A percentile compares a stretch with the other conserved stretches of the same genome.
These are phyloP conservation scores for Pleurotus platypus DNA, from an alignment of 768 basidiomycete species.

Conservation along the genomic window DNA sequence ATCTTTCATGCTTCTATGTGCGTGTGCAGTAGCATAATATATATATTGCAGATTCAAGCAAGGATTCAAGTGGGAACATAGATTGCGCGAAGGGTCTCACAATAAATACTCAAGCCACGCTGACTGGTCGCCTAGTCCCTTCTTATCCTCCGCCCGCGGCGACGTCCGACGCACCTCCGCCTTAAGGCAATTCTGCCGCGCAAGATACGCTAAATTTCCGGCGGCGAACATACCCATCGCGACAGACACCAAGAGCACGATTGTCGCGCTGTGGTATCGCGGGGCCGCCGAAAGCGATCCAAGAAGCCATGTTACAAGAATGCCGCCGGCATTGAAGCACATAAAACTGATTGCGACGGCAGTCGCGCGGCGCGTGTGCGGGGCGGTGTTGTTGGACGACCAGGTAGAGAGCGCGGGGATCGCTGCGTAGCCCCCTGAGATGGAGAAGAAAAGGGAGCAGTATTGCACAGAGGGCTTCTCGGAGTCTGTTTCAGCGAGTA, in stretches of 20 bases:
- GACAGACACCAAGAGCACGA: conserved; percentile 33
- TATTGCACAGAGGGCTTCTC: conserved; percentile 39
- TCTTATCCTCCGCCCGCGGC: conserved; percentile 31
- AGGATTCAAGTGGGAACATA: no score
- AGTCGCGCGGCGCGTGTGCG: conserved; percentile 53
- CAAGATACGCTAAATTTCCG: conserved; percentile 37
- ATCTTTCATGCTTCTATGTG: no score
- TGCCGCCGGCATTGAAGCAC: conserved; percentile 56
- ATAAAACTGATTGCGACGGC: conserved; percentile 54
- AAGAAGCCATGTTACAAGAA: conserved; percentile 26
- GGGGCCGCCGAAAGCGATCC: conserved; percentile 48
- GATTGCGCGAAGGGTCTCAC: conserved; percentile 12
- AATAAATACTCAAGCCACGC: conserved; percentile 53
- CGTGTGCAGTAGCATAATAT: no score
- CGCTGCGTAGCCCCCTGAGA: conserved; percentile 46
- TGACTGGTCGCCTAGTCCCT: conserved; percentile 42
- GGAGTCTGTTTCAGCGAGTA: conserved; percentile 23
- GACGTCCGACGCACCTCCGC: conserved; percentile 26
- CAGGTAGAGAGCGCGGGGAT: conserved; percentile 55
- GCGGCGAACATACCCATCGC: conserved; percentile 30
- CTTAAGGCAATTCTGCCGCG: conserved; percentile 43
- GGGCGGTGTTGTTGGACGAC: conserved; percentile 59
- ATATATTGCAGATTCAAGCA: no score
- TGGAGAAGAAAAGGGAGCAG: conserved; percentile 50
- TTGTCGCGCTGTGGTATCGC: conserved; percentile 44